Conservation (phyloP, 257 asterid species). For the Phtheirospermum japonicum region DNA sequence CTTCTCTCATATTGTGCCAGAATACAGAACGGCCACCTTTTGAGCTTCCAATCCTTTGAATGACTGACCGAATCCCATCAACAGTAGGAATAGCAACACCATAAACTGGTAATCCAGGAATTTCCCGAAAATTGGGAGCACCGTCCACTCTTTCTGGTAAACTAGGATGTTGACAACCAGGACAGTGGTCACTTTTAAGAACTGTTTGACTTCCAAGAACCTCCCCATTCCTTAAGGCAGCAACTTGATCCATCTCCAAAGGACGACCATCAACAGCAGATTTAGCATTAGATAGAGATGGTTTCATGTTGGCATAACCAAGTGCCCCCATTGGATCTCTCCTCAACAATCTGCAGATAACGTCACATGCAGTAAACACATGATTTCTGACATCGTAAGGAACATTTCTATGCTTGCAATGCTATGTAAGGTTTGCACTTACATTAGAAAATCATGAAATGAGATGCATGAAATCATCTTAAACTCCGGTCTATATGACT, state of each 20-base stretch:
- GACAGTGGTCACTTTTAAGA: slow-evolving; percentile 97
- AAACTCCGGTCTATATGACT: slow-evolving; percentile 18
- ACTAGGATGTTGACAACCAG: slow-evolving; percentile 88
- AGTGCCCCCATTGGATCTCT: slow-evolving; percentile 99
- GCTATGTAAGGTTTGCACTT: slow-evolving; percentile 20
- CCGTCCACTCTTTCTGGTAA: slow-evolving; percentile 90
- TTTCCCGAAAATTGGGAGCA: slow-evolving; percentile 96
- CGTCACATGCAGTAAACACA: slow-evolving; percentile 26
- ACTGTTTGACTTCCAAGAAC: slow-evolving; percentile 98
- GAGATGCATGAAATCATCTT: slow-evolving; percentile 21
- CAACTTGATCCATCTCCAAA: slow-evolving; percentile 90
- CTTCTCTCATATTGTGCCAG: slow-evolving; percentile 99
- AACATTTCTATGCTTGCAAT: slow-evolving; percentile 20
- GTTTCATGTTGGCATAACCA: slow-evolving; percentile 63
- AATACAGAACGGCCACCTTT: slow-evolving; percentile 82
- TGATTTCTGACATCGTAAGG: slow-evolving; percentile 13
- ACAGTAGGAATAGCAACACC: slow-evolving; percentile 97
- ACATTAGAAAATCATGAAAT: slow-evolving; percentile 21
- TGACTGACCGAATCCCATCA: slow-evolving; percentile 86
- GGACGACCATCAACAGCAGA: slow-evolving; percentile 58
- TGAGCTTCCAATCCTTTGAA: slow-evolving; percentile 82
- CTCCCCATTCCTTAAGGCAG: slow-evolving; percentile 86
- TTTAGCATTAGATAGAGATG: slow-evolving; percentile 45
- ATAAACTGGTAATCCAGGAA: slow-evolving; percentile 93
- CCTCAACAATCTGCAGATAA: slow-evolving; percentile 73